These are phyloP conservation scores for Fraxinus ornus DNA, from an alignment of 305 asterid species.

Conservation along the genomic window DNA sequence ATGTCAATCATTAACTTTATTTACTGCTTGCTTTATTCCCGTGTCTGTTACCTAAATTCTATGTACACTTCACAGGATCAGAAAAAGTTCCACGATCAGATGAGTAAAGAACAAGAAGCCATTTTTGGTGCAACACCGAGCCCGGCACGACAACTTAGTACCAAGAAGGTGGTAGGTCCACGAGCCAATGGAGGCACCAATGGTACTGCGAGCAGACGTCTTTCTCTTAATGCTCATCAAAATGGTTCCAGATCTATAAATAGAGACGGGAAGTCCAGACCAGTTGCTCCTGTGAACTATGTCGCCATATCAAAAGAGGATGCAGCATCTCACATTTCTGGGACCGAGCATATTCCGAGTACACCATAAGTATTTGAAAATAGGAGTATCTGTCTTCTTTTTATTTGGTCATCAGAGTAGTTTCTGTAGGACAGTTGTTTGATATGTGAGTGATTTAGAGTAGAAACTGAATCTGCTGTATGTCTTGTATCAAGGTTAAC, in stretches of 20 bases:
- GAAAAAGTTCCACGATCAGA: slow-evolving; percentile 79
- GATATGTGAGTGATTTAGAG: neutral
- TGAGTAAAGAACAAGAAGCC: slow-evolving; percentile 73
- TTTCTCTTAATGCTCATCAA: slow-evolving; percentile 74
- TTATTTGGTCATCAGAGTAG: neutral
- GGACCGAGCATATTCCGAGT: slow-evolving; percentile 30
- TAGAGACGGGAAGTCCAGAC: slow-evolving; percentile 72
- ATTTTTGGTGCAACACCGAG: slow-evolving; percentile 76
- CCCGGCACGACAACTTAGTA: slow-evolving; percentile 72
- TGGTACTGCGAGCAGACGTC: slow-evolving; percentile 64
- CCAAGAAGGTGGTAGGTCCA: slow-evolving; percentile 72
- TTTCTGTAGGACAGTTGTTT: neutral
- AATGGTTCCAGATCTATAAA: slow-evolving; percentile 71
- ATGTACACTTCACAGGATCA: slow-evolving; percentile 57
- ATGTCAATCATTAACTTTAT: neutral
- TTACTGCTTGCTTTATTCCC: neutral
- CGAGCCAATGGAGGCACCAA: slow-evolving; percentile 70
- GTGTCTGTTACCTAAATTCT: neutral
- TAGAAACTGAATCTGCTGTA: neutral
- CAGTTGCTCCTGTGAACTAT: slow-evolving; percentile 70
- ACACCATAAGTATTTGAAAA: slow-evolving; percentile 25
- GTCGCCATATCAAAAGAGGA: slow-evolving; percentile 76
- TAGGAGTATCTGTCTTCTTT: neutral
- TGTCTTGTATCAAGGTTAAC: neutral
- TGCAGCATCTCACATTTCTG: slow-evolving; percentile 39